phyloP scores from a whole-genome alignment of 2,329 filamentous ascomycete genomes.

The Talaromyces sp. region DNA sequence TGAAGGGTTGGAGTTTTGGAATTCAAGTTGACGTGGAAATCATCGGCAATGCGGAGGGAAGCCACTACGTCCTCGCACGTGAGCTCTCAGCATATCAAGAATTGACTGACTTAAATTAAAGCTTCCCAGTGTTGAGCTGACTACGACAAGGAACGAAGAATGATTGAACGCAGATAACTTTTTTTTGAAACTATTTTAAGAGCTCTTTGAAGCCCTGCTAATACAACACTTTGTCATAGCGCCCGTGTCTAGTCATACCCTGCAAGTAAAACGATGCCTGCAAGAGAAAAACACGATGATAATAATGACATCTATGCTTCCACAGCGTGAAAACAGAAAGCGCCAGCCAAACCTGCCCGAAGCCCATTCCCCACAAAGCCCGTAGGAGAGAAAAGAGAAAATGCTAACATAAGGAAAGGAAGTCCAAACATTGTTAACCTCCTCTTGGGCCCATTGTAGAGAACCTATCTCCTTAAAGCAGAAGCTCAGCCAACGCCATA shows the following conservation, averaged over 20 bases:
- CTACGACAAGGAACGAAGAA: too few species aligned
- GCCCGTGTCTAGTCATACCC: slow-evolving; percentile 5
- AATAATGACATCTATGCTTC: slow-evolving; percentile 28
- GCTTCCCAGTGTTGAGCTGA: too few species aligned
- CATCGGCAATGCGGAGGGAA: too few species aligned
- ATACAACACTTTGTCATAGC: slow-evolving; percentile 3
- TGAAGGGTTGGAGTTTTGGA: too few species aligned
- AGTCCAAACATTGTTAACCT: slow-evolving; percentile 27
- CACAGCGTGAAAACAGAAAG: slow-evolving; percentile 31
- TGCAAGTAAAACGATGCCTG: slow-evolving; percentile 19
- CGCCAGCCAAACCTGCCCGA: slow-evolving; percentile 34
- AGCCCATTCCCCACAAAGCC: slow-evolving; percentile 35
- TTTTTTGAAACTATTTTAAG: slow-evolving; percentile 1
- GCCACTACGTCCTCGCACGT: too few species aligned
- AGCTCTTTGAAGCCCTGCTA: slow-evolving; percentile 11
- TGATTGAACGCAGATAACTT: not conserved
- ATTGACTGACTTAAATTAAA: too few species aligned
- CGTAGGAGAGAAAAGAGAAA: slow-evolving; percentile 31
- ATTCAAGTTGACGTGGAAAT: too few species aligned
- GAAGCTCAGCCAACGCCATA: slow-evolving; percentile 43
- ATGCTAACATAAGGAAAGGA: slow-evolving; percentile 23
- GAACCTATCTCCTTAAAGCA: slow-evolving; percentile 33
- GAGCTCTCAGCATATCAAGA: too few species aligned
- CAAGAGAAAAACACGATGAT: slow-evolving; percentile 28
- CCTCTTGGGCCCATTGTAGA: slow-evolving; percentile 36